phyloP scores from a whole-genome alignment of 805 yeast genomes.

The Candida palmyrensis region DNA sequence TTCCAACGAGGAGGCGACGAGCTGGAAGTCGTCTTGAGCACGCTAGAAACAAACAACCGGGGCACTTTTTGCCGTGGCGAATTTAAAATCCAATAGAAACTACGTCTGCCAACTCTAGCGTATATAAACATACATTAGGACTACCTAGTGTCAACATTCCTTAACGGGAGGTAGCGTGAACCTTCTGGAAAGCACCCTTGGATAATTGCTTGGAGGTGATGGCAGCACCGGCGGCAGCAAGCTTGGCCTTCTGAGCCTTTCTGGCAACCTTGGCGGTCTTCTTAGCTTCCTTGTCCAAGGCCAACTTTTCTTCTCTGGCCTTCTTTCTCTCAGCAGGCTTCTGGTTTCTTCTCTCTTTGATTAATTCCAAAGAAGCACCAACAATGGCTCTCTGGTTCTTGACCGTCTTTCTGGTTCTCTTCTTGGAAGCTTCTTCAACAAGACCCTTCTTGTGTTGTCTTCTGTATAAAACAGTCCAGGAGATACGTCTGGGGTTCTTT shows the following conservation, averaged over 20 bases:
- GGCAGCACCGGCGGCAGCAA: constrained; percentile 70
- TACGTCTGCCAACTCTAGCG: constrained; percentile 1
- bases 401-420: constrained; percentile 95
- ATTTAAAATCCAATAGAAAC: constrained; percentile 3
- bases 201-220: constrained; percentile 83
- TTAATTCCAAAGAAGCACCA: constrained; percentile 98
- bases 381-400: constrained; percentile 99
- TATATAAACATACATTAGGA: constrained; percentile 2
- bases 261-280: constrained; percentile 90
- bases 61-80: constrained; percentile 27
- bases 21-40: constrained; percentile 21
- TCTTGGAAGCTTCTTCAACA: constrained; percentile 96
- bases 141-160: constrained; percentile 6
- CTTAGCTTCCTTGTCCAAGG: constrained; percentile 81
- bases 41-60: constrained; percentile 8
- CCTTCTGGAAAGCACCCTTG: constrained; percentile 98
- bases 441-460: constrained; percentile 99
- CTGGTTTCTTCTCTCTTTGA: constrained; percentile 94
- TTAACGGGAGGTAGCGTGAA: constrained; percentile 95
- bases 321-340: constrained; percentile 99
- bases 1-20: constrained; percentile 8
- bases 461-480: constrained; percentile 99
- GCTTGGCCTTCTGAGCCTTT: constrained; percentile 88
- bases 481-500: constrained; percentile 99
- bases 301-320: constrained; percentile 86